phyloP scores from a whole-genome alignment of 345 rosid genomes.

The Triadica sebifera region DNA sequence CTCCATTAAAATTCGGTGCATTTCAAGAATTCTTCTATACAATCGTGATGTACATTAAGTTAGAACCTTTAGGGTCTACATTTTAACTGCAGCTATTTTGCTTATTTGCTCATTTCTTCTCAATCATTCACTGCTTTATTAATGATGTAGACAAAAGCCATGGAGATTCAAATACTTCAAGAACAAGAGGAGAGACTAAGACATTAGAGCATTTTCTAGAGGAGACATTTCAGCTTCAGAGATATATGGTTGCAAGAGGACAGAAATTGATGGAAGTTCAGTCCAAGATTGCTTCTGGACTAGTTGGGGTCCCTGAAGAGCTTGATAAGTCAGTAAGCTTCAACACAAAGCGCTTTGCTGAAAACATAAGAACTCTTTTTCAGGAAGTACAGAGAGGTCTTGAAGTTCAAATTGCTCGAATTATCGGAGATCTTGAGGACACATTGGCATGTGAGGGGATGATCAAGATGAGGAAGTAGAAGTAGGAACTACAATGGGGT shows the following conservation, averaged over 20 bases:
- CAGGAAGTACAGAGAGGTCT: conserved; percentile 89
- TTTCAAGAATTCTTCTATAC: neutral
- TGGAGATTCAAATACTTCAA: conserved; percentile 30
- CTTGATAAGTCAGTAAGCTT: conserved; percentile 44
- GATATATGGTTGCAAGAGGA: conserved; percentile 80
- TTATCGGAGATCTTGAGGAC: conserved; percentile 84
- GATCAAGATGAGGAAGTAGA: conserved; percentile 46
- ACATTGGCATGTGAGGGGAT: conserved; percentile 90
- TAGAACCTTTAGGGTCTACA: neutral
- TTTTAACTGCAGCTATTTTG: neutral
- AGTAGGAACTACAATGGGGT: neutral
- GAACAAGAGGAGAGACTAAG: conserved; percentile 46
- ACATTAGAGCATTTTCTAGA: conserved; percentile 69
- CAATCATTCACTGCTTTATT: conserved; percentile 49
- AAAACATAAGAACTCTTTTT: conserved; percentile 54
- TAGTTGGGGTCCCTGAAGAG: conserved; percentile 46
- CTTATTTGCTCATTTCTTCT: conserved; percentile 1
- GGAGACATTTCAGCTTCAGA: conserved; percentile 85
- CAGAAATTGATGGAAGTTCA: conserved; percentile 79
- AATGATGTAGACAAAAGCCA: conserved; percentile 30
- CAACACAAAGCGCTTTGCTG: conserved; percentile 66
- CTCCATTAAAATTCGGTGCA: neutral
- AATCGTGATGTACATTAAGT: neutral
- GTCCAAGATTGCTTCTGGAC: conserved; percentile 56
- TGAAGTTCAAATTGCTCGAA: conserved; percentile 82